These are phyloP conservation scores for Chiua sp. DNA, from an alignment of 1,284 basidiomycete species.

Conservation along the genomic window DNA sequence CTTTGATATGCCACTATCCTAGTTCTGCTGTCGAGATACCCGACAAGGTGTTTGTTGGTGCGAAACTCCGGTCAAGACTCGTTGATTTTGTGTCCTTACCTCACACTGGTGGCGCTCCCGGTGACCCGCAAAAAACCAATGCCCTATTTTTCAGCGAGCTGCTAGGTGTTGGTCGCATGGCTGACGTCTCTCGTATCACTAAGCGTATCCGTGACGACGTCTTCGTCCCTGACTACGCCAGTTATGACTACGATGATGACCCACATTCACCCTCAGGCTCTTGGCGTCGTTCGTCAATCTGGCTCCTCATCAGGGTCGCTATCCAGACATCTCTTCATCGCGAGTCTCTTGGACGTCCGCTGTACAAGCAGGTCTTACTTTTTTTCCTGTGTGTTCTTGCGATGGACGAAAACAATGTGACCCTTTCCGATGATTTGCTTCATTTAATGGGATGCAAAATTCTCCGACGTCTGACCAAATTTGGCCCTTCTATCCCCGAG, in stretches of 20 bases:
- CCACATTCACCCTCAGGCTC: slow-evolving; percentile 17
- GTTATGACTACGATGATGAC: slow-evolving; percentile 24
- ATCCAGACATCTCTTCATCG: no score
- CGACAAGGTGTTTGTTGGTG: slow-evolving; percentile 6
- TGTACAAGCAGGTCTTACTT: neutral
- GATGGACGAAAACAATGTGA: neutral
- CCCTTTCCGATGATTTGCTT: neutral
- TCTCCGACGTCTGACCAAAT: neutral
- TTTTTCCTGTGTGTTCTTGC: neutral
- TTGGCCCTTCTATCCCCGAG: neutral
- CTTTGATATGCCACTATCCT: slow-evolving; percentile 29
- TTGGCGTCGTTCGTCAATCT: no score
- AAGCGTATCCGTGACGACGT: no score
- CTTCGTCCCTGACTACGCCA: no score
- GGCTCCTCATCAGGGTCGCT: no score
- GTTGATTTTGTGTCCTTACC: no score
- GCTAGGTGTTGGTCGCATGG: no score
- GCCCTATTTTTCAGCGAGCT: no score
- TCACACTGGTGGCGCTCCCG: slow-evolving; percentile 12
- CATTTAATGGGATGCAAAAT: neutral
- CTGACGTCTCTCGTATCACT: no score
- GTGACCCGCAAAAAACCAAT: no score
- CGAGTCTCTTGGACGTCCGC: no score
- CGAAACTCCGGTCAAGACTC: neutral
- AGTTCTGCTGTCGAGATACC: slow-evolving; percentile 6